These are phyloP conservation scores for Coemansia sp. DNA, from an alignment of 192 early-diverging fungal species.

Conservation along the genomic window DNA sequence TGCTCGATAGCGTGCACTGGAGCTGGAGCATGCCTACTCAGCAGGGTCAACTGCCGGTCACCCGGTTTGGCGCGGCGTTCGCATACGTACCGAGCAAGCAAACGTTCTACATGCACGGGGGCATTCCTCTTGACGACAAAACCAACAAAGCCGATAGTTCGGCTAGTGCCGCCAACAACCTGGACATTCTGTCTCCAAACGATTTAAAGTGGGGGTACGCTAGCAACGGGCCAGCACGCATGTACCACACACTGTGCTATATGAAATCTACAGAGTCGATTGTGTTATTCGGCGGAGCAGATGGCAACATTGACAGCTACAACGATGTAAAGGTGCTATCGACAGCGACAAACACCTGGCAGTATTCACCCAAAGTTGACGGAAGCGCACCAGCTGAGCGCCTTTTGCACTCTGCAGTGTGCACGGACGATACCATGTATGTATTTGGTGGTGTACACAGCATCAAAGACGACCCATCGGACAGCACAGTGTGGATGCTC, in stretches of 20 bases:
- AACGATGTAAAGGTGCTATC: conserved; percentile 58
- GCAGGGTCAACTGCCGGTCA: conserved; percentile 42
- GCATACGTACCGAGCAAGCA: conserved; percentile 27
- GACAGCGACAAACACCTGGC: conserved; percentile 56
- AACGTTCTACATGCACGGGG: conserved; percentile 53
- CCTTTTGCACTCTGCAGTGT: conserved; percentile 65
- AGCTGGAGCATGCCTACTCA: conserved; percentile 51
- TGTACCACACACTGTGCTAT: conserved; percentile 59
- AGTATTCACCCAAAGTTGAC: conserved; percentile 41
- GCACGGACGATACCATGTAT: conserved; percentile 65
- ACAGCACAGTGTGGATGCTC: conserved; percentile 56
- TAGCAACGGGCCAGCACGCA: conserved; percentile 59
- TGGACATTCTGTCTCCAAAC: conserved; percentile 52
- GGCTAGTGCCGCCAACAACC: conserved; percentile 42
- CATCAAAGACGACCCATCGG: conserved; percentile 39
- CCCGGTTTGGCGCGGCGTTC: conserved; percentile 44
- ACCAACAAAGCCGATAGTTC: conserved; percentile 31
- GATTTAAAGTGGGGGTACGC: conserved; percentile 61
- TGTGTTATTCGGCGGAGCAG: conserved; percentile 65
- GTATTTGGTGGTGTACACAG: conserved; percentile 62
- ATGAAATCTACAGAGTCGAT: conserved; percentile 58
- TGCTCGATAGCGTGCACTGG: conserved; percentile 54
- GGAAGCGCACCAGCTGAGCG: conserved; percentile 58
- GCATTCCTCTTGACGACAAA: conserved; percentile 30
- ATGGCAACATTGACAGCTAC: conserved; percentile 53